Conservation (phyloP, 441 rosid genomes). For the Euphorbia celastroides region DNA sequence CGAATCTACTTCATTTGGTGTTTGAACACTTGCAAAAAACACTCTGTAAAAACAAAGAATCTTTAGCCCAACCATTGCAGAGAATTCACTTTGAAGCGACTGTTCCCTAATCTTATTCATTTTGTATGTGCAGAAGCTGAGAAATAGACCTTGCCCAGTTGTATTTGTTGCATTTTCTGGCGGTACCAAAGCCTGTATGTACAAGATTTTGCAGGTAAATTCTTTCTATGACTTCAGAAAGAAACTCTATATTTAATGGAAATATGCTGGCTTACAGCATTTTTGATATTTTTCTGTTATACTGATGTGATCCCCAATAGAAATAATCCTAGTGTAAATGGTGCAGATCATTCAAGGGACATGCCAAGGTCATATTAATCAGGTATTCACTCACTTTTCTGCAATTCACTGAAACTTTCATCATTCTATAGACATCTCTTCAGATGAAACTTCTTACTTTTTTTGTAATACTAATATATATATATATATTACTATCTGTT, state of each 20-base stretch:
- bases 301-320: background rate
- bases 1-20: background rate
- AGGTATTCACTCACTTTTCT: conserved; percentile 32
- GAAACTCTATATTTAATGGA: background rate
- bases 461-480: too few relatives aligned
- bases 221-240: background rate
- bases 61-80: too few relatives aligned
- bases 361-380: conserved; percentile 53
- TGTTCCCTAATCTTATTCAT: background rate
- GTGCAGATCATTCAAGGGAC: conserved; percentile 67
- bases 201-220: conserved; percentile 76
- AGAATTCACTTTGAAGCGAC: background rate
- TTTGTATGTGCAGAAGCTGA: conserved; percentile 48
- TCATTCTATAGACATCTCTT: background rate
- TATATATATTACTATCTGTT: conserved; percentile 14
- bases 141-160: conserved; percentile 62
- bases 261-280: background rate
- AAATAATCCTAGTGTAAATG: conserved; percentile 8
- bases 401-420: background rate
- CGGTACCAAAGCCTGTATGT: conserved; percentile 84
- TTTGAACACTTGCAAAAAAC: conserved; percentile 8
- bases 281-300: background rate
- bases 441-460: background rate
- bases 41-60: too few relatives aligned
- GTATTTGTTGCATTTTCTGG: conserved; percentile 80